Conservation (phyloP, 2,329 filamentous ascomycete species). For the Coleophoma cylindrospora region DNA sequence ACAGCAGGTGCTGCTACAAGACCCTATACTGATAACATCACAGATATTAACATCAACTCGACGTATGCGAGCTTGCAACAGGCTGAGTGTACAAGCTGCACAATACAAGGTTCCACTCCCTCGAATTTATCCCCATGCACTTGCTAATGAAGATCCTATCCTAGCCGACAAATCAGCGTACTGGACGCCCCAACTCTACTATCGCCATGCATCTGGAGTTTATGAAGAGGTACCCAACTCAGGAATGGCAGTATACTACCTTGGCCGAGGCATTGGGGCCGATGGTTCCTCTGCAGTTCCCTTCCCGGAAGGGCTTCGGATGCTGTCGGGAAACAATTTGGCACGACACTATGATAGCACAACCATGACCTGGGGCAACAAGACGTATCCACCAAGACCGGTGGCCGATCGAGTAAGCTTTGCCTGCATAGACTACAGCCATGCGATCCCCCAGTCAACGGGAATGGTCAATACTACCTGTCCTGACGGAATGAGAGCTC, state of each 20-base stretch:
- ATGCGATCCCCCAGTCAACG: slow-evolving; percentile 30
- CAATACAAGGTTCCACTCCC: slow-evolving; percentile 41
- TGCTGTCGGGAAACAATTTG: slow-evolving; percentile 23
- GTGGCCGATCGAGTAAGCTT: slow-evolving; percentile 22
- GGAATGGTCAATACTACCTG: slow-evolving; percentile 56
- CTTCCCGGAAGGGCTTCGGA: slow-evolving; percentile 5
- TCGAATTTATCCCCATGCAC: background rate
- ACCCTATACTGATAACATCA: slow-evolving; percentile 6
- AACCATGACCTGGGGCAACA: slow-evolving; percentile 28
- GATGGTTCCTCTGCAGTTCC: background rate
- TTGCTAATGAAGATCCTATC: background rate
- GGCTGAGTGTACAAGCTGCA: slow-evolving; percentile 71
- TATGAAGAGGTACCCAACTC: slow-evolving; percentile 59
- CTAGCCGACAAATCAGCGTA: slow-evolving; percentile 65
- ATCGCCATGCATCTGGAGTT: slow-evolving; percentile 3
- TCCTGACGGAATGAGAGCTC: slow-evolving; percentile 51
- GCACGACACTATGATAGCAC: slow-evolving; percentile 24
- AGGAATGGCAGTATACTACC: slow-evolving; percentile 30
- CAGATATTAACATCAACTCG: slow-evolving; percentile 57
- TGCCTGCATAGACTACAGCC: slow-evolving; percentile 5
- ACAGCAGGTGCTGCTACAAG: background rate
- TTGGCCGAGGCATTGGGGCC: slow-evolving; percentile 35
- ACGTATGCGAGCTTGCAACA: slow-evolving; percentile 48
- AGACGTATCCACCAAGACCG: slow-evolving; percentile 24
- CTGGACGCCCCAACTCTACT: slow-evolving; percentile 8